Conservation (phyloP, 371 early-diverging fungal genomes). For the Syncephalastrum sp. region DNA sequence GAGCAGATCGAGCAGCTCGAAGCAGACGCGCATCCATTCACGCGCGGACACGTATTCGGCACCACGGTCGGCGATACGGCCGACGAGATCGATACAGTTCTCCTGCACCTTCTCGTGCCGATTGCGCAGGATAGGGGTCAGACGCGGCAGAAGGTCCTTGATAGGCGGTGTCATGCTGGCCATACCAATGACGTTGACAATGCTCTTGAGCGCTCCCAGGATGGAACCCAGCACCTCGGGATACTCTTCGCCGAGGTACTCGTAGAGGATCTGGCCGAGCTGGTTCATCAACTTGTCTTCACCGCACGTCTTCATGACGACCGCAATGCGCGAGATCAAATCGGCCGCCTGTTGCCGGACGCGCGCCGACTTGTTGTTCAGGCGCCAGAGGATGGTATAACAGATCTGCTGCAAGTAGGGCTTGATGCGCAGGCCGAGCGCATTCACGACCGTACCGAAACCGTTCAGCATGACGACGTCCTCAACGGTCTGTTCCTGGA, state of each 20-base stretch:
- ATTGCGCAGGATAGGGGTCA: constrained; percentile 97
- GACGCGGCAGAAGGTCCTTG: constrained; percentile 92
- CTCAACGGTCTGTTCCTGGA: constrained; percentile 95
- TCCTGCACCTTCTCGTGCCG: constrained; percentile 98
- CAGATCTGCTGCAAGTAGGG: constrained; percentile 93
- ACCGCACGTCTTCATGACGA: constrained; percentile 91
- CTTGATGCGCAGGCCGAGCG: constrained; percentile 85
- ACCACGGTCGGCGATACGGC: constrained; percentile 97
- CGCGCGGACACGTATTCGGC: constrained; percentile 97
- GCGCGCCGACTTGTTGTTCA: constrained; percentile 95
- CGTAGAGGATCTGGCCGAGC: constrained; percentile 89
- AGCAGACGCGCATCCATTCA: constrained; percentile 99
- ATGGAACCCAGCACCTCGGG: constrained; percentile 97
- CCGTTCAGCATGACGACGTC: constrained; percentile 93
- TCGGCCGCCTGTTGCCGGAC: constrained; percentile 98
- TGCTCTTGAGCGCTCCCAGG: constrained; percentile 85
- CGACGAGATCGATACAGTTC: constrained; percentile 90
- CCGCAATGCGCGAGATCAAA: constrained; percentile 90
- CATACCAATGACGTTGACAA: constrained; percentile 98
- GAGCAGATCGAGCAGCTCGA: constrained; percentile 94
- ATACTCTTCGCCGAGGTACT: constrained; percentile 98
- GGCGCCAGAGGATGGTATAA: constrained; percentile 93
- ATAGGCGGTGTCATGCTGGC: constrained; percentile 97
- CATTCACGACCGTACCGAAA: constrained; percentile 92
- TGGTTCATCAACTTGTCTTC: constrained; percentile 94